These are phyloP conservation scores for Cladosporium sp. DNA, from an alignment of 2,329 filamentous ascomycete genomes.

Conservation along the genomic window DNA sequence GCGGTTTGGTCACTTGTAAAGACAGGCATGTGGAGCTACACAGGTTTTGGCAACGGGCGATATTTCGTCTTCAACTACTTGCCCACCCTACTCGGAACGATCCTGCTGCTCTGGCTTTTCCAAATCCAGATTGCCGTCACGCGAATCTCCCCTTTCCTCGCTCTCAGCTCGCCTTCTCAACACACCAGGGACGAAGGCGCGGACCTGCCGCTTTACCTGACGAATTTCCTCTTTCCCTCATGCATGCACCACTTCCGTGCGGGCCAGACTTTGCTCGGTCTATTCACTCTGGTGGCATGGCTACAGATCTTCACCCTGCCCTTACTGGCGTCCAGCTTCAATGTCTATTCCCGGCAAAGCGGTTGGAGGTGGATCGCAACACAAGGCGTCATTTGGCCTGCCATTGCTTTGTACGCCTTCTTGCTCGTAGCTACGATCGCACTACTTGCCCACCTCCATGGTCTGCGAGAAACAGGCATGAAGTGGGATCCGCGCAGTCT, in stretches of 20 bases:
- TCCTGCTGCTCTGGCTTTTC: conserved; percentile 73
- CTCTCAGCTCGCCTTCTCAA: conserved; percentile 64
- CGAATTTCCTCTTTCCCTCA: conserved; percentile 61
- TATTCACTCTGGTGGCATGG: conserved; percentile 68
- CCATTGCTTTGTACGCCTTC: conserved; percentile 69
- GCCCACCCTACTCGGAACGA: conserved; percentile 69
- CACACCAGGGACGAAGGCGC: conserved; percentile 60
- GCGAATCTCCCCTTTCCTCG: conserved; percentile 70
- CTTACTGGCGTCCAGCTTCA: conserved; percentile 73
- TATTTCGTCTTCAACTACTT: conserved; percentile 87
- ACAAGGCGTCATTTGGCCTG: conserved; percentile 71
- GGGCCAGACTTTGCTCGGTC: conserved; percentile 63
- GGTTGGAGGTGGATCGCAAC: conserved; percentile 77
- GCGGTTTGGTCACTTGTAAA: conserved; percentile 63
- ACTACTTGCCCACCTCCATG: conserved; percentile 61
- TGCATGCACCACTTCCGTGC: conserved; percentile 55
- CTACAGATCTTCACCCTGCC: conserved; percentile 75
- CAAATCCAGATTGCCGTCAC: conserved; percentile 69
- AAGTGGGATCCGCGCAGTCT: conserved; percentile 81
- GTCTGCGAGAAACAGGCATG: conserved; percentile 60
- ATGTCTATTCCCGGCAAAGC: conserved; percentile 54
- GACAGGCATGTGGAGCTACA: conserved; percentile 65
- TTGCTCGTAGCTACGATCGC: conserved; percentile 56
- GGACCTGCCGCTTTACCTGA: conserved; percentile 58
- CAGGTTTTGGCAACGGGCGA: conserved; percentile 62